Conservation (phyloP, 345 rosid genomes). For the Heritiera littoralis region DNA sequence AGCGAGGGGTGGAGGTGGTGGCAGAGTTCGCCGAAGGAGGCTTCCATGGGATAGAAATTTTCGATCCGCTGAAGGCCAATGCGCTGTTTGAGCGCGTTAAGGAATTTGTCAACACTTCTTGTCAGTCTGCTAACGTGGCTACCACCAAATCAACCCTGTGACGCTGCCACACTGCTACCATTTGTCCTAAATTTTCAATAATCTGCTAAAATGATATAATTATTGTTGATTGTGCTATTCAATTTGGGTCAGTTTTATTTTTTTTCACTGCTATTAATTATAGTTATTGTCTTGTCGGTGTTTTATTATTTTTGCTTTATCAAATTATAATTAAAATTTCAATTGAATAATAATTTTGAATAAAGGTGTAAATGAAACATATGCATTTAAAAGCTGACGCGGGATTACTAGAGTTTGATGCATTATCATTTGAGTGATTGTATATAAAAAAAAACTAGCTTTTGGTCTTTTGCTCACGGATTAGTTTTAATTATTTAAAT, state of each 20-base stretch:
- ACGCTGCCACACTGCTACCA: background rate
- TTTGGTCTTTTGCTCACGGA: no score
- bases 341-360: no score
- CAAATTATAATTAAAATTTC: no score
- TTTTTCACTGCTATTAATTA: no score
- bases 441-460: no score
- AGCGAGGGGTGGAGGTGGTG: slow-evolving; percentile 62
- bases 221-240: background rate
- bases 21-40: slow-evolving; percentile 52
- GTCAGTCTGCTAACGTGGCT: background rate
- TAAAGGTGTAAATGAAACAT: no score
- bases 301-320: no score
- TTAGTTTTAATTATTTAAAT: no score
- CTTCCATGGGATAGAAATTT: slow-evolving; percentile 66
- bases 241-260: background rate
- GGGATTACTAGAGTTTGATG: no score
- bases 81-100: slow-evolving; percentile 32
- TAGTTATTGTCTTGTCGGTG: no score
- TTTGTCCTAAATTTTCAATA: background rate
- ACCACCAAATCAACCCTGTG: slow-evolving; percentile 23
- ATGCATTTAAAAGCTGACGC: no score
- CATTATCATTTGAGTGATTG: no score
- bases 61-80: slow-evolving; percentile 48
- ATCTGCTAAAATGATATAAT: background rate
- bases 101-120: slow-evolving; percentile 37